A percentile compares a stretch with the other conserved stretches of the same genome.
phyloP scores from a whole-genome alignment of 768 basidiomycete species.

The Chalciporus pseudorubinellus region DNA sequence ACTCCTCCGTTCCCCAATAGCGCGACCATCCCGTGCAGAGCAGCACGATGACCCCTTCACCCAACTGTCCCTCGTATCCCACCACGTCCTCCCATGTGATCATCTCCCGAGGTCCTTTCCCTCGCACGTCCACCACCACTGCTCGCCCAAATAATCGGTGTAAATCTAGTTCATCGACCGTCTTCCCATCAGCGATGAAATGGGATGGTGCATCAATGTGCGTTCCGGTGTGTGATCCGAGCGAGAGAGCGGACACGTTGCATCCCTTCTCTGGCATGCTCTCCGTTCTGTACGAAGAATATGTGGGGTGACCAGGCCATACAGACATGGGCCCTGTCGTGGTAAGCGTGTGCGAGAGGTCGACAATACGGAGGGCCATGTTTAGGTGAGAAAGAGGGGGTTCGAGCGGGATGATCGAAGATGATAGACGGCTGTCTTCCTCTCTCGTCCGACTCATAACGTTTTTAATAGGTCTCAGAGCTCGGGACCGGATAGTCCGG shows the following conservation, averaged over 20 bases:
- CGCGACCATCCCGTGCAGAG: constrained; percentile 66
- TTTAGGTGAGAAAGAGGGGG: background rate
- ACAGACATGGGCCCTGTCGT: constrained; percentile 19
- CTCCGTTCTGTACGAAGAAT: constrained; percentile 8
- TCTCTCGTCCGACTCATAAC: too few relatives aligned
- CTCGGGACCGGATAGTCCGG: too few relatives aligned
- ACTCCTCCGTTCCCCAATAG: constrained; percentile 46
- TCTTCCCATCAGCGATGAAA: constrained; percentile 52
- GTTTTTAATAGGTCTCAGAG: too few relatives aligned
- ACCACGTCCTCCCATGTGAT: constrained; percentile 57
- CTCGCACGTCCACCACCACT: constrained; percentile 52
- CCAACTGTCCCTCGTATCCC: constrained; percentile 36
- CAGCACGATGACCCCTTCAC: constrained; percentile 45
- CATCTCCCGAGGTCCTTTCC: constrained; percentile 40
- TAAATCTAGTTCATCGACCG: constrained; percentile 56
- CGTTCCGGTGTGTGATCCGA: constrained; percentile 73
- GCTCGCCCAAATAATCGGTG: constrained; percentile 49
- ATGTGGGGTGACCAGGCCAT: constrained; percentile 24
- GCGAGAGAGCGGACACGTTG: constrained; percentile 37
- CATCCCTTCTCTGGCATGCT: constrained; percentile 3
- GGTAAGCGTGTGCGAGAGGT: constrained; percentile 23
- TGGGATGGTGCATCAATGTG: constrained; percentile 77
- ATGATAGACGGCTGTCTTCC: too few relatives aligned
- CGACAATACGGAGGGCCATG: constrained; percentile 17
- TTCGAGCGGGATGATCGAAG: too few relatives aligned